Percentiles rank a stretch among this genome's conserved stretches.
Evolutionary conservation across 352 stramenopile species (phyloP).

Genomic region (Phytophthora lateralis): DNA sequence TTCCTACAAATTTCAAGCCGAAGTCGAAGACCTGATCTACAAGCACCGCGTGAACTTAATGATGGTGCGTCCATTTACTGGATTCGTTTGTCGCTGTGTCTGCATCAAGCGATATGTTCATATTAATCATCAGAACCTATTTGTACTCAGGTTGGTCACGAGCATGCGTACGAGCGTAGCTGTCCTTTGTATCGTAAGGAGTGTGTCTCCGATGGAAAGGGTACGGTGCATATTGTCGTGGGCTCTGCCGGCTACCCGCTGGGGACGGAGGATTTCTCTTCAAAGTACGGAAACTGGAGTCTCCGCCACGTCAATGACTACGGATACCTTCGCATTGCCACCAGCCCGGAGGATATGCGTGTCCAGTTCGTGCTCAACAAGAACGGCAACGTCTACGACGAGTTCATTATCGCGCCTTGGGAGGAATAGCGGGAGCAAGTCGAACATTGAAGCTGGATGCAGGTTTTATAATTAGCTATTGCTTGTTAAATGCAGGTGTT

Average conservation of each 20-base stretch:
- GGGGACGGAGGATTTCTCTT: slow-evolving; percentile 54
- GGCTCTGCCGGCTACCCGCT: slow-evolving; percentile 77
- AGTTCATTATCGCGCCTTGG: slow-evolving; percentile 49
- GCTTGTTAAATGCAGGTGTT: slow-evolving; percentile 18
- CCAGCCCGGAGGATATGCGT: slow-evolving; percentile 44
- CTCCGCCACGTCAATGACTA: slow-evolving; percentile 69
- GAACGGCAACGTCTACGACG: slow-evolving; percentile 70
- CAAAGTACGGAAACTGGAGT: slow-evolving; percentile 70
- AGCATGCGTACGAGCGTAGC: slow-evolving; percentile 90
- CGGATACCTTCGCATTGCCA: slow-evolving; percentile 62
- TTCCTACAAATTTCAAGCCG: slow-evolving; percentile 74
- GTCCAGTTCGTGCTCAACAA: slow-evolving; percentile 75
- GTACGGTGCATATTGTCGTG: slow-evolving; percentile 76
- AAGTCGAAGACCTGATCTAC: slow-evolving; percentile 90
- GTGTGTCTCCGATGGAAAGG: slow-evolving; percentile 58
- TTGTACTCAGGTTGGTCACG: slow-evolving; percentile 73
- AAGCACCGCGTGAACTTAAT: slow-evolving; percentile 89
- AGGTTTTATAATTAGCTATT: slow-evolving; percentile 36
- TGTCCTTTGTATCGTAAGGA: slow-evolving; percentile 77
- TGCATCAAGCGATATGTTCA: background rate
- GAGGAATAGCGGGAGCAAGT: slow-evolving; percentile 1
- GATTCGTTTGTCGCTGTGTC: background rate
- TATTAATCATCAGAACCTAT: slow-evolving; percentile 11
- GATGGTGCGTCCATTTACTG: slow-evolving; percentile 46
- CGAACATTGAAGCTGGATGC: slow-evolving; percentile 2